phyloP scores from a whole-genome alignment of 2,329 filamentous ascomycete genomes.

The Leptographium procerum region DNA sequence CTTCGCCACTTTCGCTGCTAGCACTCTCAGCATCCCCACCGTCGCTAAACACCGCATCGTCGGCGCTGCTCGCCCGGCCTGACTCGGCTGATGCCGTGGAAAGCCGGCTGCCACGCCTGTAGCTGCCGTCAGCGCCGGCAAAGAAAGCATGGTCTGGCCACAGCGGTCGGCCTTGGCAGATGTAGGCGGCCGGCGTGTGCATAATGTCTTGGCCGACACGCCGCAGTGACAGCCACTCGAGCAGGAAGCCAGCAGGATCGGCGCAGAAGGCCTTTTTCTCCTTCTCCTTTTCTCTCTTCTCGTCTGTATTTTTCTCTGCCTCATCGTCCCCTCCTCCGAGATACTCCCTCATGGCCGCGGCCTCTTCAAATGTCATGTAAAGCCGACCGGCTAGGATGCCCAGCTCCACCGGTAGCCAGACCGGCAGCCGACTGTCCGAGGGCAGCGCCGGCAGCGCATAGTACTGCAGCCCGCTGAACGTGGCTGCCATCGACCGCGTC shows the following conservation, averaged over 20 bases:
- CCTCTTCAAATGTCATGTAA: conserved; percentile 44
- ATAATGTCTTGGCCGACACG: conserved; percentile 45
- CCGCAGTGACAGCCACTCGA: conserved; percentile 44
- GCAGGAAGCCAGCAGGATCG: conserved; percentile 34
- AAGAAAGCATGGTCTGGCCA: conserved; percentile 41
- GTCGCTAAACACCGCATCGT: not conserved
- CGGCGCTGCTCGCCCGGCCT: not conserved
- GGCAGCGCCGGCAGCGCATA: conserved; percentile 39
- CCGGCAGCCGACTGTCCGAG: conserved; percentile 26
- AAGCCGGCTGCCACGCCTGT: not conserved
- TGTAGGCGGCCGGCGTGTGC: conserved; percentile 46
- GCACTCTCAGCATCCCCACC: not conserved
- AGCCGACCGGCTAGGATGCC: conserved; percentile 50
- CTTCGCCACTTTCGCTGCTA: not conserved
- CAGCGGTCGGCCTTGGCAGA: conserved; percentile 40
- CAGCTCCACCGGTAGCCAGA: conserved; percentile 45
- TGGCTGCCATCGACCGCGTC: conserved; percentile 45
- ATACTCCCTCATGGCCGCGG: conserved; percentile 20
- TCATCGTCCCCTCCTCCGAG: conserved; percentile 18
- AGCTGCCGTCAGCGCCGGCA: not conserved
- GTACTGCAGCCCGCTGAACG: conserved; percentile 43
- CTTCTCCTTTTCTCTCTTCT: not conserved
- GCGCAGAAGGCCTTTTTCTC: conserved; percentile 12
- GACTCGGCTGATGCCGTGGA: not conserved
- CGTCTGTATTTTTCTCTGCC: not conserved